Conservation (phyloP, 2,329 filamentous ascomycete genomes). For the Lecanosticta acicola region DNA sequence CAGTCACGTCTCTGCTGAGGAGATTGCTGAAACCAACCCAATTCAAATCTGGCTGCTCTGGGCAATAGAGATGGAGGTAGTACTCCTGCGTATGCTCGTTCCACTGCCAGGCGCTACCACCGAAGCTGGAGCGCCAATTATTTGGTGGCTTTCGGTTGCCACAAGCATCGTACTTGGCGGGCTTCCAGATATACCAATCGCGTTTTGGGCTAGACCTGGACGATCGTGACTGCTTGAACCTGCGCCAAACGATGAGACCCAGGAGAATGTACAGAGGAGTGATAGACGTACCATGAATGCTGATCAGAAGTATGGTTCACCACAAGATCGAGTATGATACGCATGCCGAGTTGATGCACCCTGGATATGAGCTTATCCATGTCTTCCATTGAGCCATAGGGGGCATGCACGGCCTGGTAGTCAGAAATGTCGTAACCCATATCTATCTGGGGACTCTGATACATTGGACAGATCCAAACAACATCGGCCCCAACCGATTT, state of each 20-base stretch:
- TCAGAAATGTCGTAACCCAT: conserved; percentile 50
- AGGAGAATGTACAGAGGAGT: not conserved
- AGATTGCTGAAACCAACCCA: conserved; percentile 40
- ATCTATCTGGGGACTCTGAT: conserved; percentile 47
- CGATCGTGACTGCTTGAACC: conserved; percentile 52
- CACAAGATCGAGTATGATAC: conserved; percentile 43
- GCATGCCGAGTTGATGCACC: conserved; percentile 41
- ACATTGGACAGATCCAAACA: conserved; percentile 42
- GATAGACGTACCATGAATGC: conserved; percentile 43
- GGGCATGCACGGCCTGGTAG: conserved; percentile 42
- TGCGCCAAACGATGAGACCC: not conserved
- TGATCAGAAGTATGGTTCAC: conserved; percentile 35
- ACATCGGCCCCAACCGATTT: conserved; percentile 53
- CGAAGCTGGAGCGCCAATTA: conserved; percentile 41
- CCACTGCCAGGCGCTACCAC: conserved; percentile 41
- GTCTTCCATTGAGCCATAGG: conserved; percentile 44
- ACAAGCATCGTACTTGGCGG: conserved; percentile 47
- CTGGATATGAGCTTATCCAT: conserved; percentile 41
- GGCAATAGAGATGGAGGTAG: conserved; percentile 43
- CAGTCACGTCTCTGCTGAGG: conserved; percentile 39
- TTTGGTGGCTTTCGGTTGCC: conserved; percentile 55
- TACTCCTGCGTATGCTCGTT: conserved; percentile 44
- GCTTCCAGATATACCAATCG: conserved; percentile 64
- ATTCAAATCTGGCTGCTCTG: conserved; percentile 44
- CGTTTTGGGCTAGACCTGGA: conserved; percentile 49